These are phyloP conservation scores for Blastobotrys indianensis DNA, from an alignment of 1,139 yeast species.

Conservation along the genomic window DNA sequence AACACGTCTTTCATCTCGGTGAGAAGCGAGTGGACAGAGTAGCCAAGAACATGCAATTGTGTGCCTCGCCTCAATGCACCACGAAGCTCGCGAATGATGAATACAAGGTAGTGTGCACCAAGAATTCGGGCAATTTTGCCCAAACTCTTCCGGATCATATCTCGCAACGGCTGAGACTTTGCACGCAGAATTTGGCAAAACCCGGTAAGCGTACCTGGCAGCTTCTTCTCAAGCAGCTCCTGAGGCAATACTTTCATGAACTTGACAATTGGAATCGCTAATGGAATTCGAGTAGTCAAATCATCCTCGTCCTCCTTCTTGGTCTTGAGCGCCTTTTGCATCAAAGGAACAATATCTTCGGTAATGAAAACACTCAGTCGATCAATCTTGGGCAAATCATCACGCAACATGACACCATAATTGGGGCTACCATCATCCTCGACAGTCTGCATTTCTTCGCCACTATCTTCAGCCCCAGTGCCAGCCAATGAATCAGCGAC, in stretches of 20 bases:
- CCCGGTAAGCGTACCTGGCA: constrained; percentile 79
- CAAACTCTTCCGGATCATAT: constrained; percentile 72
- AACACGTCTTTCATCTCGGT: constrained; percentile 46
- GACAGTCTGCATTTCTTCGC: constrained; percentile 12
- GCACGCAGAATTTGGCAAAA: constrained; percentile 85
- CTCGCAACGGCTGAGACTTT: constrained; percentile 83
- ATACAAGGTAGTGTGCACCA: constrained; percentile 69
- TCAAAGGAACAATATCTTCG: constrained; percentile 55
- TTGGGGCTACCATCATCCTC: constrained; percentile 10
- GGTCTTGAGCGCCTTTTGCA: constrained; percentile 48
- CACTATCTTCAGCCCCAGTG: constrained; percentile 7
- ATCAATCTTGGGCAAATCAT: constrained; percentile 33
- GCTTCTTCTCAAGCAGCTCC: constrained; percentile 48
- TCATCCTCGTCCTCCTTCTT: constrained; percentile 55
- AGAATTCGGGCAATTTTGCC: constrained; percentile 57
- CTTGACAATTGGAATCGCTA: constrained; percentile 77
- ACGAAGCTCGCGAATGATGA: constrained; percentile 70
- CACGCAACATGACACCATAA: constrained; percentile 20
- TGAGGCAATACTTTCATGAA: constrained; percentile 59
- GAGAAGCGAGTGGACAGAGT: constrained; percentile 70
- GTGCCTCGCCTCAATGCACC: constrained; percentile 83
- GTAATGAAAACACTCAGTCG: constrained; percentile 50
- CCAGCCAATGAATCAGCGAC: constrained; percentile 48
- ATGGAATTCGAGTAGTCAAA: constrained; percentile 64
- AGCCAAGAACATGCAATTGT: constrained; percentile 89